These are phyloP conservation scores for Ceratobasidium papillatum DNA, from an alignment of 1,284 basidiomycete species.

Conservation along the genomic window DNA sequence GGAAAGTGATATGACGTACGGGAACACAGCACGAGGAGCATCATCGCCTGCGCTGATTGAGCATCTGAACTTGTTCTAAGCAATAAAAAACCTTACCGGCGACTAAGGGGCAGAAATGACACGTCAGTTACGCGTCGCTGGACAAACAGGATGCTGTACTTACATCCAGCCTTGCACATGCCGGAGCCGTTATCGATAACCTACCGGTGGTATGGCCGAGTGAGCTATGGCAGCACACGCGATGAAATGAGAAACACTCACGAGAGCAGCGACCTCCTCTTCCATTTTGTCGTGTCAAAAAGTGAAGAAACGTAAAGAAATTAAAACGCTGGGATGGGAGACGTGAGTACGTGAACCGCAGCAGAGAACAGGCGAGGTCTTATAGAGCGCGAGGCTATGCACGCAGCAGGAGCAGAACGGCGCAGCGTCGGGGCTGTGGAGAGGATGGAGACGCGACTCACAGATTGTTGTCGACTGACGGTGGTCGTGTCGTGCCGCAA, in stretches of 20 bases:
- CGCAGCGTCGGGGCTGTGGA: background rate
- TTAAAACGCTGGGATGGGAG: conserved; percentile 17
- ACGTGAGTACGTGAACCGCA: background rate
- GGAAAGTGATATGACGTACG: conserved; percentile 51
- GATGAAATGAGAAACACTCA: conserved; percentile 41
- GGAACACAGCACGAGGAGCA: conserved; percentile 70
- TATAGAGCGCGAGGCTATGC: conserved; percentile 15
- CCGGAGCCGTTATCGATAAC: conserved; percentile 63
- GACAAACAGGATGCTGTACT: conserved; percentile 38
- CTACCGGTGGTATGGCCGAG: conserved; percentile 44
- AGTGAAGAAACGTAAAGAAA: conserved; percentile 8
- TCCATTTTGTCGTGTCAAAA: conserved; percentile 45
- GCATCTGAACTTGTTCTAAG: conserved; percentile 3
- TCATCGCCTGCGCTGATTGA: conserved; percentile 61
- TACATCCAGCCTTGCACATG: conserved; percentile 66
- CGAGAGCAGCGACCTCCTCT: conserved; percentile 49
- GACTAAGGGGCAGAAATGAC: conserved; percentile 34
- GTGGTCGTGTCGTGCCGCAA: conserved; percentile 30
- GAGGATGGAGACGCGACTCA: conserved; percentile 2
- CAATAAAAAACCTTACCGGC: conserved; percentile 41
- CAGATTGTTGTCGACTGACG: conserved; percentile 6
- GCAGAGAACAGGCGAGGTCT: background rate
- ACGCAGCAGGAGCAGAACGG: background rate
- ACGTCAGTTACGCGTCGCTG: conserved; percentile 19
- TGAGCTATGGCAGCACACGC: background rate